Base-by-base conservation (phyloP, 1,284 basidiomycete genomes). In the Puccinia polysora region DNA sequence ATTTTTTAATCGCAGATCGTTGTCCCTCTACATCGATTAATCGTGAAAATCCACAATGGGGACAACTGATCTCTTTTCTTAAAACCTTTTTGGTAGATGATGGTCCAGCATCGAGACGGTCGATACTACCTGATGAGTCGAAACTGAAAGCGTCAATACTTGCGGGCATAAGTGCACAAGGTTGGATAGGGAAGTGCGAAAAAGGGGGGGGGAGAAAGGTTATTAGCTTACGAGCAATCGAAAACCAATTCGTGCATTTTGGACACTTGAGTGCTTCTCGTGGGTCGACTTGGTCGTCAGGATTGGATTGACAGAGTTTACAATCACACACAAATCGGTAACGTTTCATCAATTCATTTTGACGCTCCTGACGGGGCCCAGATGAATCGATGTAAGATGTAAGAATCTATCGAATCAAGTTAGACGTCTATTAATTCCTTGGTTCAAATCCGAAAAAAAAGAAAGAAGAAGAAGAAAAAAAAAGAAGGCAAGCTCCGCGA, bases 321-420 rank as follows among this genome's bases (percentile, higher is more conserved):
- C 94, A 97, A 8, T 76, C 76, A 78, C 95, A 97, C 1, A 78
- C 80, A 77, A 97, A 97, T 75, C 85, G 84, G 80, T 97, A 97
- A 0, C 88, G 87, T 75, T 88, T 86, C 63, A 81, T 78, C 23
- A 95, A 81, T 5, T 85, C 82, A 23, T 81, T 78, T 75, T 85
- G 86, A 34, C 92, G 84, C 28, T 84, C 80, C 0, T 79, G 74
- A 6, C 80, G 80, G 0, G 90, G 88, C 14, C 89, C 82, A 0
- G 87, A 89, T 1, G 88, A 85, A 78, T 97, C 95, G 58, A 96
- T 84, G 77, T 97, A 97, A 14, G 90, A 84, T 0, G 88, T 91
- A 65, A 87, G 75, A 72, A 68, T 58, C 65, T 68, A 23, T 64
- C 28, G 50, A n/a, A 55, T n/a, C 1, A 40, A 2, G 63, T 2